Conservation (phyloP, 208 protist species). For the Trypanosoma vivax region DNA sequence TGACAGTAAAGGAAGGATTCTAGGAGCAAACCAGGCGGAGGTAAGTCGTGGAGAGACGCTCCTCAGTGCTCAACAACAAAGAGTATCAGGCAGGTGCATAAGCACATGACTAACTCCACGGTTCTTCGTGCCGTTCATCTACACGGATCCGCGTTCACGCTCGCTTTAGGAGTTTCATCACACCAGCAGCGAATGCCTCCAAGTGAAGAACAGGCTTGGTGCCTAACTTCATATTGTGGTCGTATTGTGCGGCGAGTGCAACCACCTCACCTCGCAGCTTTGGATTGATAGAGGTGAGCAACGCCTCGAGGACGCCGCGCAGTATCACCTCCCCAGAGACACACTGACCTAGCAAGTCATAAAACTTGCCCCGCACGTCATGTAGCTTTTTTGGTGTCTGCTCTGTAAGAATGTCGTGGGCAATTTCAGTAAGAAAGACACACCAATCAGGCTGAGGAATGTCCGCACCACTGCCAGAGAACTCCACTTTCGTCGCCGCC, state of each 20-base stretch:
- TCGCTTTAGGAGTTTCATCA: conserved; percentile 81
- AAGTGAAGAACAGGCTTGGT: conserved; percentile 98
- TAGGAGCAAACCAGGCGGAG: too few species aligned
- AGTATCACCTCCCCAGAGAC: conserved; percentile 97
- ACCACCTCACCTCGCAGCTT: conserved; percentile 78
- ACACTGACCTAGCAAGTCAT: conserved; percentile 98
- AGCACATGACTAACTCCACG: too few species aligned
- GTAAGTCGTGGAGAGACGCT: too few species aligned
- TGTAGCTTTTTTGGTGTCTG: conserved; percentile 93
- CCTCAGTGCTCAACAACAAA: too few species aligned
- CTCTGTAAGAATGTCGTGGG: conserved; percentile 87
- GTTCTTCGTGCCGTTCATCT: not conserved
- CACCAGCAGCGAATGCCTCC: conserved; percentile 95
- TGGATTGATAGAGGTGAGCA: conserved; percentile 74
- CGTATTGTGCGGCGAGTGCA: conserved; percentile 91
- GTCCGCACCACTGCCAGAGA: conserved; percentile 53
- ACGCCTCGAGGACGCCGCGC: conserved; percentile 65
- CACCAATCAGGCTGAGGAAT: conserved; percentile 95
- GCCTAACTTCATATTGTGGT: conserved; percentile 95
- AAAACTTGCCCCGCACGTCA: conserved; percentile 94
- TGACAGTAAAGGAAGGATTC: too few species aligned
- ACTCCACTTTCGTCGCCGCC: conserved; percentile 76
- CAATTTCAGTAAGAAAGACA: conserved; percentile 90
- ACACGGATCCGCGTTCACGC: not conserved
- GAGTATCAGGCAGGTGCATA: too few species aligned